phyloP scores from a whole-genome alignment of 2,329 filamentous ascomycete genomes.

The Capronia epimyces region DNA sequence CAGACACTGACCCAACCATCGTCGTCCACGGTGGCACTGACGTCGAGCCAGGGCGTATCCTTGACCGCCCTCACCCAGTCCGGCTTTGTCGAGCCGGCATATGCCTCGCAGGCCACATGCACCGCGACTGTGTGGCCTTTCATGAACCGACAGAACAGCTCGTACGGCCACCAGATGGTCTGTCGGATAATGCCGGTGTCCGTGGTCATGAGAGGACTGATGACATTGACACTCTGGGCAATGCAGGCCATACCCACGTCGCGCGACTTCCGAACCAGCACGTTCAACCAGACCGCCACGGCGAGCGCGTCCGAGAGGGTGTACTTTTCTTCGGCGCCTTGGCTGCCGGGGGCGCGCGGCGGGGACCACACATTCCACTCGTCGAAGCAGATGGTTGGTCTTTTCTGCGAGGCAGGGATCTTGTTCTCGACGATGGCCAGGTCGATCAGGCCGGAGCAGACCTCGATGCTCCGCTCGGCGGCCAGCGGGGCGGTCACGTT shows the following conservation, averaged over 20 bases:
- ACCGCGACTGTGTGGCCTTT: slow-evolving; percentile 63
- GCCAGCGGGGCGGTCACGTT: slow-evolving; percentile 60
- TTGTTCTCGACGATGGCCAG: slow-evolving; percentile 63
- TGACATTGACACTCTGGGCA: slow-evolving; percentile 72
- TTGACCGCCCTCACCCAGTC: slow-evolving; percentile 44
- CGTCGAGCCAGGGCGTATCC: slow-evolving; percentile 58
- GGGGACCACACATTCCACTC: slow-evolving; percentile 85
- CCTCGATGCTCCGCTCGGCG: slow-evolving; percentile 69
- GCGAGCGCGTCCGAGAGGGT: slow-evolving; percentile 70
- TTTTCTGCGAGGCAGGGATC: slow-evolving; percentile 51
- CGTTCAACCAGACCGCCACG: slow-evolving; percentile 70
- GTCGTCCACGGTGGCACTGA: slow-evolving; percentile 41
- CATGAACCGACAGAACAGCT: slow-evolving; percentile 67
- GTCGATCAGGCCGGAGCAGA: slow-evolving; percentile 63
- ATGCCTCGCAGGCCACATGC: slow-evolving; percentile 59
- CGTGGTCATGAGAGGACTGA: slow-evolving; percentile 69
- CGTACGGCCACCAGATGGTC: slow-evolving; percentile 68
- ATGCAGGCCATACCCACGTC: slow-evolving; percentile 74
- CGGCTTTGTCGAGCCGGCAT: slow-evolving; percentile 52
- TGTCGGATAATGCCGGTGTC: slow-evolving; percentile 61
- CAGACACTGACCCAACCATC: slow-evolving; percentile 60
- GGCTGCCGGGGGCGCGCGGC: slow-evolving; percentile 61
- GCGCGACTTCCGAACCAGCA: slow-evolving; percentile 66
- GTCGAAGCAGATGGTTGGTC: slow-evolving; percentile 71
- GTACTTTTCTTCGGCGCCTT: slow-evolving; percentile 68